Evolutionary conservation across 768 basidiomycete genomes (phyloP).

Genomic region (Tricholoma sp.): DNA sequence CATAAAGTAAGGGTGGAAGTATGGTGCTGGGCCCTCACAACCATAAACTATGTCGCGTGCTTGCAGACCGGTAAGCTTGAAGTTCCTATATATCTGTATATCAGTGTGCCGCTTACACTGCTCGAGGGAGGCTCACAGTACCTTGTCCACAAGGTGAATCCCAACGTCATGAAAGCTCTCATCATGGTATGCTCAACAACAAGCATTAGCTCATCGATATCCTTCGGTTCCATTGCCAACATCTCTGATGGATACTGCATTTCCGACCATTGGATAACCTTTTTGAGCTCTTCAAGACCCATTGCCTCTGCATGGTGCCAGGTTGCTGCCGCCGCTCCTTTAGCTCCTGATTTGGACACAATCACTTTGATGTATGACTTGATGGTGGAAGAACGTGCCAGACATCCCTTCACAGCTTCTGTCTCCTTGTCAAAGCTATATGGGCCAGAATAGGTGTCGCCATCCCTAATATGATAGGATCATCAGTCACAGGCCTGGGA

Average conservation of each 20-base stretch:
- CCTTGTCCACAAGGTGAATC: slow-evolving; percentile 13
- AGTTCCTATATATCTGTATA: slow-evolving; percentile 2
- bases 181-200: slow-evolving; percentile 9
- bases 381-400: slow-evolving; percentile 14
- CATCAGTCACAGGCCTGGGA: not conserved
- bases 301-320: slow-evolving; percentile 19
- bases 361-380: slow-evolving; percentile 14
- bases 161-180: slow-evolving; percentile 11
- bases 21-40: slow-evolving; percentile 11
- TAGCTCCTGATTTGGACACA: slow-evolving; percentile 15
- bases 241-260: not conserved
- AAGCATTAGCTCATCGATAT: slow-evolving; percentile 2
- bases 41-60: not conserved
- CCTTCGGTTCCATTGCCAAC: not conserved
- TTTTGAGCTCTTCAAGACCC: slow-evolving; percentile 14
- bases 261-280: slow-evolving; percentile 5
- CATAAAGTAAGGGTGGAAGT: slow-evolving; percentile 16
- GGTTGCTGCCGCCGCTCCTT: not conserved
- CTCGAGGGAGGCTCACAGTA: not conserved
- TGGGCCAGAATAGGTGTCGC: slow-evolving; percentile 14
- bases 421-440: slow-evolving; percentile 15
- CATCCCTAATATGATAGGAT: slow-evolving; percentile 6
- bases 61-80: slow-evolving; percentile 8
- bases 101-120: not conserved
- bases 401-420: slow-evolving; percentile 19